Evolutionary conservation across 192 early-diverging fungal genomes (phyloP).

Genomic region (Hyaloraphidium curvatum): DNA sequence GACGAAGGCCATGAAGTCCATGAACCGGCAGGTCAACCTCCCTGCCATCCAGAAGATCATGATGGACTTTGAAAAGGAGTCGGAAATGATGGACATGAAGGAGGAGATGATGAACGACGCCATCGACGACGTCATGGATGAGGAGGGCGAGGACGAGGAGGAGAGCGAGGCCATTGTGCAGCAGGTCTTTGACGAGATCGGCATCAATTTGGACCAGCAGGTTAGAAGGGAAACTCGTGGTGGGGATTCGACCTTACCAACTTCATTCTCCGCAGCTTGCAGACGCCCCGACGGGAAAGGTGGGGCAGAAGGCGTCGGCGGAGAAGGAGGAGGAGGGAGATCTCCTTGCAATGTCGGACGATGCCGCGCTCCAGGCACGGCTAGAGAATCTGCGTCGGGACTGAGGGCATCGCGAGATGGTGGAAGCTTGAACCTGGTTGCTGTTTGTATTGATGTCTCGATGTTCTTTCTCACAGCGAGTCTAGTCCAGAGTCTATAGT

Average conservation of each 20-base stretch:
- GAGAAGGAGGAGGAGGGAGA: conserved; percentile 3
- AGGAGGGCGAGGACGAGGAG: conserved; percentile 79
- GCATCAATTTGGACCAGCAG: conserved; percentile 52
- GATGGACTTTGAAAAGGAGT: conserved; percentile 93
- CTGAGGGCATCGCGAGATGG: too few species aligned
- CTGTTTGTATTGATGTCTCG: too few species aligned
- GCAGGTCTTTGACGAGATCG: conserved; percentile 90
- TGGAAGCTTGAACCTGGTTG: too few species aligned
- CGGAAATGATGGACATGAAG: conserved; percentile 97
- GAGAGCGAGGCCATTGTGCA: conserved; percentile 79
- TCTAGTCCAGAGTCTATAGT: too few species aligned
- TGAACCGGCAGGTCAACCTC: conserved; percentile 90
- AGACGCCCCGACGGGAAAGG: conserved; percentile 10
- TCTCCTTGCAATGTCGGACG: conserved; percentile 19
- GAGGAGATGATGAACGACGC: conserved; percentile 97
- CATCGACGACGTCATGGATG: conserved; percentile 91
- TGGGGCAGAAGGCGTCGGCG: conserved; percentile 8
- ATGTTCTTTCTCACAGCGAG: too few species aligned
- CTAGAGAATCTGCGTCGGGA: conserved; percentile 74
- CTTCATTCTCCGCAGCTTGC: conserved; percentile 9
- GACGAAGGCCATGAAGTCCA: conserved; percentile 87
- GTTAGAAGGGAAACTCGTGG: conserved; percentile 20
- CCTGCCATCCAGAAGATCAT: conserved; percentile 86
- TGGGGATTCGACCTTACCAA: not conserved
- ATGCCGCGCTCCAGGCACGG: conserved; percentile 74